Evolutionary conservation across 345 rosid genomes (phyloP).

Genomic region (Adansonia digitata): DNA sequence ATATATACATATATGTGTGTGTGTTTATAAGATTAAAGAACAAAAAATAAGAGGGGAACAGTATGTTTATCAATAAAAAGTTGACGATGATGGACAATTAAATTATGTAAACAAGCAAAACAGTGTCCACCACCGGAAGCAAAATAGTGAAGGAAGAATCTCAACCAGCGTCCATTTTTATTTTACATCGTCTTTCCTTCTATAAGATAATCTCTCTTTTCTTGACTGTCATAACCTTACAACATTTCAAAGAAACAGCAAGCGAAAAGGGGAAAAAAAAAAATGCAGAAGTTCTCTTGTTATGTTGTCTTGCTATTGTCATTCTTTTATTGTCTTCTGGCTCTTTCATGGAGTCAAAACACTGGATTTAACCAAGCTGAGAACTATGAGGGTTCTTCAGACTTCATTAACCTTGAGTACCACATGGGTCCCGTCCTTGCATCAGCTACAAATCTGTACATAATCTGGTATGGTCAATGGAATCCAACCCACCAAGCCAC

Average conservation of each 20-base stretch:
- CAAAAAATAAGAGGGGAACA: constrained; percentile 3
- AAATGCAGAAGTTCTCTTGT: constrained; percentile 19
- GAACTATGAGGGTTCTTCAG: constrained; percentile 54
- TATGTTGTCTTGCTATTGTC: constrained; percentile 19
- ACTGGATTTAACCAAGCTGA: constrained; percentile 24
- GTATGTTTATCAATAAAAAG: constrained; percentile 21
- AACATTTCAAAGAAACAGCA: neutral
- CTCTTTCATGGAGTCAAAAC: constrained; percentile 23
- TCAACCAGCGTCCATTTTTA: constrained; percentile 2
- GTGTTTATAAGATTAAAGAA: neutral
- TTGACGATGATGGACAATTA: constrained; percentile 11
- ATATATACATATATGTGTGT: too few relatives aligned
- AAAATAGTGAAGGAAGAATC: constrained; percentile 19
- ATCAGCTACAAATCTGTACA: constrained; percentile 39
- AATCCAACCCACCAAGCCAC: constrained; percentile 41
- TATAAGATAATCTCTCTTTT: constrained; percentile 11
- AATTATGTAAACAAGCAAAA: too few relatives aligned
- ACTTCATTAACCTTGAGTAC: constrained; percentile 40
- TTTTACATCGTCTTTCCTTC: constrained; percentile 3
- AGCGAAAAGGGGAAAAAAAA: too few relatives aligned
- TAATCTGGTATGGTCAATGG: constrained; percentile 70
- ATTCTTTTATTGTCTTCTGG: constrained; percentile 10
- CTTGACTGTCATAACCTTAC: neutral
- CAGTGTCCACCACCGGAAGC: constrained; percentile 18
- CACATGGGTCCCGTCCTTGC: constrained; percentile 66